Conservation (phyloP, 345 rosid genomes). For the Ailanthus altissimus region DNA sequence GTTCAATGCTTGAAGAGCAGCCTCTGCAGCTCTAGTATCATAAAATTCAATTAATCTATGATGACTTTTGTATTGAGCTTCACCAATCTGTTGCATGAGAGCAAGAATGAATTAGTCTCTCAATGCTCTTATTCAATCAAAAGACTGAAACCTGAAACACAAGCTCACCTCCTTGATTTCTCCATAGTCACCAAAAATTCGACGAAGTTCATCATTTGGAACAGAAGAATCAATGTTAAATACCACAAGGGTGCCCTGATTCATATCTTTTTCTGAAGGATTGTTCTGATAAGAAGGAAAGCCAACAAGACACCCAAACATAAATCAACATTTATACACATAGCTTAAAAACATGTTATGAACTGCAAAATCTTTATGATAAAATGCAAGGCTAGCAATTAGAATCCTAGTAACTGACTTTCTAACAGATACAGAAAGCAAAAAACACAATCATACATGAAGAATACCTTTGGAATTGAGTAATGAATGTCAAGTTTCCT, state of each 20-base stretch:
- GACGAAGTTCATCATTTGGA: slow-evolving; percentile 39
- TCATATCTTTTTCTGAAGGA: slow-evolving; percentile 37
- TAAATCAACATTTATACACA: slow-evolving; percentile 6
- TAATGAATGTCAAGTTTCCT: slow-evolving; percentile 58
- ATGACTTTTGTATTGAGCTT: slow-evolving; percentile 31
- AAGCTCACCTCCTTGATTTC: slow-evolving; percentile 40
- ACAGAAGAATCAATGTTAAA: slow-evolving; percentile 41
- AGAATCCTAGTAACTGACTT: slow-evolving; percentile 1
- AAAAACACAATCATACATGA: not conserved
- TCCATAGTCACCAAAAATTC: slow-evolving; percentile 39
- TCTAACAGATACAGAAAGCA: not conserved
- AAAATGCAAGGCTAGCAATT: not conserved
- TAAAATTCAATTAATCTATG: slow-evolving; percentile 40
- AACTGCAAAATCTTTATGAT: not conserved
- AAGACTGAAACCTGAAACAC: slow-evolving; percentile 11
- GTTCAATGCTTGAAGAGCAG: slow-evolving; percentile 38
- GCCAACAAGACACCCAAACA: slow-evolving; percentile 6
- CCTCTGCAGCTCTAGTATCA: slow-evolving; percentile 45
- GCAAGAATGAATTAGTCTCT: not conserved
- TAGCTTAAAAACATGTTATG: not conserved
- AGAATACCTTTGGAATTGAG: slow-evolving; percentile 51
- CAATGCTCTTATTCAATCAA: not conserved
- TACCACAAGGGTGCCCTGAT: slow-evolving; percentile 37
- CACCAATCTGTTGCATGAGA: slow-evolving; percentile 32
- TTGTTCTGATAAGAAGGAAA: slow-evolving; percentile 32